A percentile compares a stretch with the other conserved stretches of the same genome.
Evolutionary conservation across 495 filamentous ascomycete genomes (phyloP).

Genomic region (Jackrogersella minutella): DNA sequence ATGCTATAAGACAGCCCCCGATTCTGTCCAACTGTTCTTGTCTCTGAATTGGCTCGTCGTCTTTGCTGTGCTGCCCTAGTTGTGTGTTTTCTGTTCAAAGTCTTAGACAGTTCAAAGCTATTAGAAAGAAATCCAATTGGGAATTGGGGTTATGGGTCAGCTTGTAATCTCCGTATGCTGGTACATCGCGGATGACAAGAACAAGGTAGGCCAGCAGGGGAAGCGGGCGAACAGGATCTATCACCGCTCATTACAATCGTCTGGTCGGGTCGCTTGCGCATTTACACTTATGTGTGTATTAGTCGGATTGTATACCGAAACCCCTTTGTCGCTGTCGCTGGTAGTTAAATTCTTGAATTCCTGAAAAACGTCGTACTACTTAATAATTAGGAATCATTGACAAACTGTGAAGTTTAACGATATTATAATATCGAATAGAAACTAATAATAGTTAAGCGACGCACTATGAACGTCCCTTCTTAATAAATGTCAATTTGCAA

Average conservation of each 20-base stretch:
- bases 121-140: constrained; percentile 20
- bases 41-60: constrained; percentile 32
- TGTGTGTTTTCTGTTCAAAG: constrained; percentile 17
- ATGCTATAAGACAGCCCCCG: constrained; percentile 32
- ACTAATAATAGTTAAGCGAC: constrained; percentile 32
- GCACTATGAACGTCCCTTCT: constrained; percentile 12
- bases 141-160: constrained; percentile 32
- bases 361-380: constrained; percentile 8
- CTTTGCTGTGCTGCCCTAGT: constrained; percentile 22
- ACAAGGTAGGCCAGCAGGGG: constrained; percentile 34
- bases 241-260: constrained; percentile 31
- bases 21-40: constrained; percentile 29
- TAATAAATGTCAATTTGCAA: constrained; percentile 15
- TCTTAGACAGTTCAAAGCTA: constrained; percentile 35
- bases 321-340: too few relatives aligned
- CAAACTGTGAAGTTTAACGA: constrained; percentile 2
- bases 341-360: constrained; percentile 14
- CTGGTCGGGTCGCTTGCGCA: constrained; percentile 6
- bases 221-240: constrained; percentile 21
- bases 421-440: not conserved
- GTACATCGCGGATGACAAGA: constrained; percentile 39
- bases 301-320: constrained; percentile 8
- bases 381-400: constrained; percentile 20
- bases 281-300: too few relatives aligned
- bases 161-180: constrained; percentile 40